Evolutionary conservation across 2,329 filamentous ascomycete species (phyloP), one percentile per base, ranked within the genome.

Genomic region (Thermoascus crustaceus): DNA sequence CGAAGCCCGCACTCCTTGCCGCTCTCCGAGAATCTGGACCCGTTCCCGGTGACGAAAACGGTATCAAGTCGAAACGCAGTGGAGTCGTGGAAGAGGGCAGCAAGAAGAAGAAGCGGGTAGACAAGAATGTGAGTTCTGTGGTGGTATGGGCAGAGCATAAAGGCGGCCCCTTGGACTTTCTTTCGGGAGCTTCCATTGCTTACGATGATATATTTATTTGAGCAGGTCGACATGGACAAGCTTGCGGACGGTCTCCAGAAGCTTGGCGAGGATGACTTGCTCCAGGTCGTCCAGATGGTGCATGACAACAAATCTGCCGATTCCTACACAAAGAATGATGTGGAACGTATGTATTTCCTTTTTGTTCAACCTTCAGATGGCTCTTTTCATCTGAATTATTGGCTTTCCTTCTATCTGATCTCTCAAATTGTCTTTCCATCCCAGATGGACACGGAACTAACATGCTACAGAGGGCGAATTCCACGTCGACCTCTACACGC

Each of bases 401-500:
- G 7, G 8, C 13, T 4, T 29, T 17, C 4, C 7, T 7, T 24
- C 4, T 24, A 7, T 11, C 7, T 16, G 14, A 18, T n/a, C n/a
- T n/a, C n/a, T n/a, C n/a, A n/a, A n/a, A n/a, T n/a, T n/a, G n/a
- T n/a, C n/a, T n/a, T n/a, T n/a, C n/a, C n/a, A n/a, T n/a, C n/a
- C n/a, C n/a, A n/a, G n/a, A n/a, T n/a, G n/a, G n/a, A 17, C 13
- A 29, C n/a, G 26, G 18, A 13, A 17, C 26, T 29, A 18, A 29
- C 7, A 10, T 16, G 35, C 55, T 53, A 32, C 53, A 85, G 87
- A 88, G 55, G 91, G 91, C 54, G 91, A 98, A 66, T 98, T 98
- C 68, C 91, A 94, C 42, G 89, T 98, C 49, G 91, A 98, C 56
- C 74, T 98, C 39, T 96, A 94, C 67, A 96, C 91, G n/a, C 78